Conservation (phyloP, 352 stramenopile genomes). For the Globisporangium spiculum region DNA sequence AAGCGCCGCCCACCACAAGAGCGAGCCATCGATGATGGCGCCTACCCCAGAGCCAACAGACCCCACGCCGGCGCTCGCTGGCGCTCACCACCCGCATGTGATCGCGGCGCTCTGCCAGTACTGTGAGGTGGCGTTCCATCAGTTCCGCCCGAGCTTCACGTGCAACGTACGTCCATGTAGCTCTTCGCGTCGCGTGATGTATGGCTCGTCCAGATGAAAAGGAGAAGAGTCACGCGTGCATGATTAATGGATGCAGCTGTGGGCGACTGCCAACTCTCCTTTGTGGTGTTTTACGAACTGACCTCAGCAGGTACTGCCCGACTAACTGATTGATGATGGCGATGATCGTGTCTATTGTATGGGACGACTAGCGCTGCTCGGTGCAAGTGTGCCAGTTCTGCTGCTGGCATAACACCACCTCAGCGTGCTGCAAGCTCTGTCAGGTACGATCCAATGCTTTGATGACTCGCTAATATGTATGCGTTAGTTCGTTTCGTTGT, state of each 20-base stretch:
- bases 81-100: neutral
- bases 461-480: no score
- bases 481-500: neutral
- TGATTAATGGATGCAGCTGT: neutral
- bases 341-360: slow-evolving; percentile 5
- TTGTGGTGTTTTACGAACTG: neutral
- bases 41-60: neutral
- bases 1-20: neutral
- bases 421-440: slow-evolving; percentile 39
- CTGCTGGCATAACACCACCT: slow-evolving; percentile 28
- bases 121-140: slow-evolving; percentile 41
- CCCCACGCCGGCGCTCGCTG: neutral
- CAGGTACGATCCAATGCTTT: slow-evolving; percentile 17
- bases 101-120: slow-evolving; percentile 31
- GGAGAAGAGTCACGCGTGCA: slow-evolving; percentile 3
- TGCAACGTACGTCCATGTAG: slow-evolving; percentile 35
- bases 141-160: slow-evolving; percentile 30
- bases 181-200: neutral
- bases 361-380: slow-evolving; percentile 30
- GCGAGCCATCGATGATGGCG: neutral
- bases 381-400: slow-evolving; percentile 42
- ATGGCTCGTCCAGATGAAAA: neutral
- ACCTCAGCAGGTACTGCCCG: neutral
- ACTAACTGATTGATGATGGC: neutral
- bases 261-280: neutral